phyloP scores from a whole-genome alignment of 768 basidiomycete genomes.

The Pisolithus orientalis region DNA sequence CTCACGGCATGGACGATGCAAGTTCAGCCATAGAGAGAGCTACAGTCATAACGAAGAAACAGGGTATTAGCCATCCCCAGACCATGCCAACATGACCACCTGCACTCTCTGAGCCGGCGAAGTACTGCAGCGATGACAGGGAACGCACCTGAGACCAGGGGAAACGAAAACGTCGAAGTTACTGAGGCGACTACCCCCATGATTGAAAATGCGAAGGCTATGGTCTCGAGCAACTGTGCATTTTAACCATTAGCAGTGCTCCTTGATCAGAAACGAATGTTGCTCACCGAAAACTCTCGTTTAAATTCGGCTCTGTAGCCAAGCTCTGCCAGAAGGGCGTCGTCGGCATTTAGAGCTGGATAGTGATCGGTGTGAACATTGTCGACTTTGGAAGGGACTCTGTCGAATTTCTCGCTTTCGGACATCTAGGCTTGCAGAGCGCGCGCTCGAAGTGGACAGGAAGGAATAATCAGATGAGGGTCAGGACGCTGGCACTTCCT shows the following conservation, averaged over 20 bases:
- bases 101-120: conserved; percentile 11
- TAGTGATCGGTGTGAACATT: conserved; percentile 9
- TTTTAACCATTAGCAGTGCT: background rate
- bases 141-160: conserved; percentile 49
- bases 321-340: conserved; percentile 53
- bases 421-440: conserved; percentile 7
- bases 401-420: conserved; percentile 14
- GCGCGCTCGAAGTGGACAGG: background rate
- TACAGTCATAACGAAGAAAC: conserved; percentile 58
- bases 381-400: conserved; percentile 8
- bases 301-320: conserved; percentile 71
- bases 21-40: conserved; percentile 72
- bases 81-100: conserved; percentile 76
- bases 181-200: conserved; percentile 72
- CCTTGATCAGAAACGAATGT: background rate
- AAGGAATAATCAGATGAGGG: background rate
- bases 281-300: conserved; percentile 63
- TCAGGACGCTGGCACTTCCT: background rate
- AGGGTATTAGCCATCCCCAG: conserved; percentile 72
- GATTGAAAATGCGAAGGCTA: conserved; percentile 62
- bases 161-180: conserved; percentile 60
- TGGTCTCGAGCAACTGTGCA: conserved; percentile 49
- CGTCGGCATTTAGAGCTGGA: conserved; percentile 39
- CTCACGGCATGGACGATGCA: conserved; percentile 72
- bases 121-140: background rate